Evolutionary conservation across 1,284 basidiomycete species (phyloP).

Genomic region (Vanrija sp.): DNA sequence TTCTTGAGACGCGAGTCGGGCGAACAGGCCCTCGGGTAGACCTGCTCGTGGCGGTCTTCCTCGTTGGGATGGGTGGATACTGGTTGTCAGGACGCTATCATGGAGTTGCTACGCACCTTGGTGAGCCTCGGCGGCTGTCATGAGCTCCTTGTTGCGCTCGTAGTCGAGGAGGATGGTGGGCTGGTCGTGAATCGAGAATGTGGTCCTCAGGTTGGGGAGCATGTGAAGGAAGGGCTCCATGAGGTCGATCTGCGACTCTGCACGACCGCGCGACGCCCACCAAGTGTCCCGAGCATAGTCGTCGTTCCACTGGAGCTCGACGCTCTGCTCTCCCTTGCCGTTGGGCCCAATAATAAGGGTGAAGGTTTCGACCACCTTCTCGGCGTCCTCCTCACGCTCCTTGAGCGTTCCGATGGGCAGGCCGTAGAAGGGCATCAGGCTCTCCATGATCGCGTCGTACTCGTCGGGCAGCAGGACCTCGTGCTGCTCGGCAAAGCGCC

Average conservation of each 20-base stretch:
- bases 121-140: conserved; percentile 33
- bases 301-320: conserved; percentile 51
- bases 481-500: conserved; percentile 33
- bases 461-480: conserved; percentile 48
- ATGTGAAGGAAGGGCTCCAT: conserved; percentile 49
- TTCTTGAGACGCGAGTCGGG: conserved; percentile 39
- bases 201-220: conserved; percentile 33
- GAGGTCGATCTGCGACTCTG: conserved; percentile 49
- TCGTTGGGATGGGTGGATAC: conserved; percentile 28
- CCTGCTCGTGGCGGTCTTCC: conserved; percentile 34
- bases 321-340: conserved; percentile 31
- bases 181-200: conserved; percentile 50
- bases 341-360: conserved; percentile 46
- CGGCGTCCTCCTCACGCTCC: conserved; percentile 38
- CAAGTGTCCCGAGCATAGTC: conserved; percentile 47
- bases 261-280: conserved; percentile 43
- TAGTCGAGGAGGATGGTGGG: conserved; percentile 46
- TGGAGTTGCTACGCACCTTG: conserved; percentile 15
- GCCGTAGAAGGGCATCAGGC: conserved; percentile 46
- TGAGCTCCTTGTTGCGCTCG: conserved; percentile 35
- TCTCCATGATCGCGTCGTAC: conserved; percentile 49
- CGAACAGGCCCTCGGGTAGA: conserved; percentile 43
- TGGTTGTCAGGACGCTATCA: background rate
- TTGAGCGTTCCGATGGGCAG: conserved; percentile 38
- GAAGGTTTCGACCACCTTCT: conserved; percentile 48